phyloP scores from a whole-genome alignment of 2,329 filamentous ascomycete genomes.

The Cladosporium sp. region DNA sequence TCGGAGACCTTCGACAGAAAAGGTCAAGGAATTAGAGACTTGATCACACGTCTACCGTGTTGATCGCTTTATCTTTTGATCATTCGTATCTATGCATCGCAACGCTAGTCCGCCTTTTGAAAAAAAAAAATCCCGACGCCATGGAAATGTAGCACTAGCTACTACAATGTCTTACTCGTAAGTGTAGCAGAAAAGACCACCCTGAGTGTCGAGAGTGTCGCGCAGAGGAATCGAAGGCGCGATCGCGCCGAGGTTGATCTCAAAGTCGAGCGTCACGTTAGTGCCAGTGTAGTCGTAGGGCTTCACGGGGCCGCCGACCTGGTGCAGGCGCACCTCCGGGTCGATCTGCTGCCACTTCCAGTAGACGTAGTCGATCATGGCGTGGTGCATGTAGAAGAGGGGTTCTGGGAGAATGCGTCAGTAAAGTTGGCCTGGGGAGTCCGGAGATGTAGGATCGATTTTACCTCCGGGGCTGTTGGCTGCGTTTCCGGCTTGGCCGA shows the following conservation, averaged over 20 bases:
- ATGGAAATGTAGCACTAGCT: no score
- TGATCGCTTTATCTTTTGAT: no score
- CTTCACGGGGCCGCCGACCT: slow-evolving; percentile 17
- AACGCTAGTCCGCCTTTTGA: no score
- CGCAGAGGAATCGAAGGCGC: slow-evolving; percentile 22
- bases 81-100: no score
- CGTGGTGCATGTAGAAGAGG: slow-evolving; percentile 33
- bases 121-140: no score
- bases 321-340: slow-evolving; percentile 3
- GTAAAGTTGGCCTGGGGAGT: no score
- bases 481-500: slow-evolving; percentile 24
- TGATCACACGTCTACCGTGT: no score
- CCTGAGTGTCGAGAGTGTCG: slow-evolving; percentile 27
- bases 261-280: slow-evolving; percentile 21
- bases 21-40: no score
- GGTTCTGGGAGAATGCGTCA: no score
- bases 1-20: no score
- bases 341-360: slow-evolving; percentile 30
- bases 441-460: no score
- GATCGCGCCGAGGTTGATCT: slow-evolving; percentile 25
- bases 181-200: slow-evolving; percentile 27
- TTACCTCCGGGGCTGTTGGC: slow-evolving; percentile 28
- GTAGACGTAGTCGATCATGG: slow-evolving; percentile 30
- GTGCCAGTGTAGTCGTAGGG: not conserved
- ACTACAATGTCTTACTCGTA: slow-evolving; percentile 18